These are phyloP conservation scores for Dioscorea dumetorum DNA, from an alignment of 106 monocot genomes.

Conservation along the genomic window DNA sequence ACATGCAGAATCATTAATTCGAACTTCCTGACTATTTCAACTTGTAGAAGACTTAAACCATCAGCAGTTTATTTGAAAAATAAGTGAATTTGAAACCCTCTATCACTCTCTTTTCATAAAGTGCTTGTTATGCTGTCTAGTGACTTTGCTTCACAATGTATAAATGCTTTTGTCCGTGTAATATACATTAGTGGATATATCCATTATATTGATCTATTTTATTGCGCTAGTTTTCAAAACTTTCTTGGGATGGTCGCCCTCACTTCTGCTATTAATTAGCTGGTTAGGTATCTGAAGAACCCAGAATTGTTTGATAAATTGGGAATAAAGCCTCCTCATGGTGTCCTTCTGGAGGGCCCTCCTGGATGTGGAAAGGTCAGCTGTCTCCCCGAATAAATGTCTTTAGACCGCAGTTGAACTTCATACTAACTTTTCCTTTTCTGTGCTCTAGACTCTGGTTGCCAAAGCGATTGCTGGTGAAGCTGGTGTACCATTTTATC, in stretches of 20 bases:
- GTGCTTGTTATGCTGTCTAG: too few species aligned
- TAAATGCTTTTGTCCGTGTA: too few species aligned
- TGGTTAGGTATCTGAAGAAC: constrained; percentile 81
- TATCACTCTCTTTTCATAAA: too few species aligned
- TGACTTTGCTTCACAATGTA: too few species aligned
- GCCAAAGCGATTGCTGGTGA: constrained; percentile 93
- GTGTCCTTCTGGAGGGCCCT: constrained; percentile 79
- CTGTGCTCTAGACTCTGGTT: constrained; percentile 50
- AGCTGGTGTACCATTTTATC: constrained; percentile 91
- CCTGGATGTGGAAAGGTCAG: constrained; percentile 87
- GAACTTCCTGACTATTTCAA: too few species aligned
- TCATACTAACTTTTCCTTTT: constrained; percentile 3
- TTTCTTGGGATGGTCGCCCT: neutral
- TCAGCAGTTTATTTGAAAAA: too few species aligned
- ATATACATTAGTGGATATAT: too few species aligned
- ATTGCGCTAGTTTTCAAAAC: too few species aligned
- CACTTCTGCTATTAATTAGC: constrained; percentile 19
- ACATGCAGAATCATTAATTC: too few species aligned
- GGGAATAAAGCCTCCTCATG: constrained; percentile 76
- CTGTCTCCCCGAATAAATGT: neutral
- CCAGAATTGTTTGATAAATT: constrained; percentile 78
- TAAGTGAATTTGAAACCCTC: too few species aligned
- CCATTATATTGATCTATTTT: too few species aligned
- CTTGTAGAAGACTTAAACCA: too few species aligned
- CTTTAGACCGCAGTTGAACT: neutral